Conservation (phyloP, 257 asterid species). For the Ehretia macrophylla region DNA sequence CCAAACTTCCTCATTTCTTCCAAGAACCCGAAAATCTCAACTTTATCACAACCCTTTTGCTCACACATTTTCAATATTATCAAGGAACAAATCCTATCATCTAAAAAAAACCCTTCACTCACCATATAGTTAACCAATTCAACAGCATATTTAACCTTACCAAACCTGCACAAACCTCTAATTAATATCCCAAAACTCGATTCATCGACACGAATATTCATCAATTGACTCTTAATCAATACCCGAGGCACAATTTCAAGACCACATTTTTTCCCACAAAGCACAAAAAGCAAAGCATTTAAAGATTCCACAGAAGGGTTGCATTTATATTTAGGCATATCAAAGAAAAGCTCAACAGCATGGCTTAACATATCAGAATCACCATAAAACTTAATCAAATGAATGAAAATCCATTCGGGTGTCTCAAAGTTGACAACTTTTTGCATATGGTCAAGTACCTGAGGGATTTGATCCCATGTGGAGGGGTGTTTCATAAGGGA, state of each 20-base stretch:
- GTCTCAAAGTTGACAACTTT: slow-evolving; percentile 43
- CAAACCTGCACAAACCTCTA: slow-evolving; percentile 55
- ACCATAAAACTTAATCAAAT: slow-evolving; percentile 62
- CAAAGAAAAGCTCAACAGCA: slow-evolving; percentile 55
- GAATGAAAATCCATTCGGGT: slow-evolving; percentile 50
- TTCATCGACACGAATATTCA: slow-evolving; percentile 56
- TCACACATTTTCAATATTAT: slow-evolving; percentile 46
- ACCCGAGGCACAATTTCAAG: slow-evolving; percentile 42
- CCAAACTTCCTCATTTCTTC: slow-evolving; percentile 43
- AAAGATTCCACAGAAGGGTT: slow-evolving; percentile 44
- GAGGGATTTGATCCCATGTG: slow-evolving; percentile 36
- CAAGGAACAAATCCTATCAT: slow-evolving; percentile 45
- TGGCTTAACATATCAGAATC: slow-evolving; percentile 27
- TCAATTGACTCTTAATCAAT: slow-evolving; percentile 34
- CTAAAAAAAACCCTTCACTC: slow-evolving; percentile 44
- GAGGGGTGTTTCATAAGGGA: slow-evolving; percentile 27
- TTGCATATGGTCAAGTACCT: slow-evolving; percentile 45
- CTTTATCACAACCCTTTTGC: slow-evolving; percentile 14
- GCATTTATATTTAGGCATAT: slow-evolving; percentile 56
- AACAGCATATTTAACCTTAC: slow-evolving; percentile 37
- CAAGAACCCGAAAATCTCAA: slow-evolving; percentile 37
- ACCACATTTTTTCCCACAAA: slow-evolving; percentile 39
- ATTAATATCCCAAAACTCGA: slow-evolving; percentile 54
- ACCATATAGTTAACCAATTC: slow-evolving; percentile 46
- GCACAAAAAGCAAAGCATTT: slow-evolving; percentile 48